Evolutionary conservation across 2,329 filamentous ascomycete species (phyloP), one percentile per base, ranked within the genome.

Genomic region (Microdochium paspali): DNA sequence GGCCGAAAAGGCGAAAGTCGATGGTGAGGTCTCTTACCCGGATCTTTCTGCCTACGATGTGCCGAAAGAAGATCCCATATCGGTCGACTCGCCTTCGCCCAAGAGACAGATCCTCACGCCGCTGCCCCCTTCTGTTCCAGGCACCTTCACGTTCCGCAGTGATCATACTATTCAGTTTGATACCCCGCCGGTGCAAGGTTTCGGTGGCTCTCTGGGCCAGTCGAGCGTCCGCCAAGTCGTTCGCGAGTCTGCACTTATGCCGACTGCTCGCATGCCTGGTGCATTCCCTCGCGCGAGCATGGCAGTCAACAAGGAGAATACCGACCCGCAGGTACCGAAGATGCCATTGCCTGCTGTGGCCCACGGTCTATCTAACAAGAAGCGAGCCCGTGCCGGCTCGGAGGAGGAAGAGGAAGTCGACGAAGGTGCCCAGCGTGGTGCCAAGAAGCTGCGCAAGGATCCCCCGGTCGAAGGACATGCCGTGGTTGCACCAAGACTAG

Each of bases 291-390:
- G 44, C 21, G 15, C 45, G 20, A 56, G 60, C 10, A 54, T 46
- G 5, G 57, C 54, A 21, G 57, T 57, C 47, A 81, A 82, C 55
- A 64, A 68, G 42, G 66, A 66, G 2, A 73, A 71, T 5, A 53
- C 59, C 20, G 56, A 51, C 45, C 54, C 58, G 4, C 51, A 50
- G n/a, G 20, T 48, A 18, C 50, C 44, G 44, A 56, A 62, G n/a
- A 71, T 80, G 31, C 71, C 77, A 3, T 21, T 40, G 35, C 35
- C 35, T 5, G n/a, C 35, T 20, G 35, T 40, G 12, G 35, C 35
- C 4, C 81, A 84, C 54, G 81, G 81, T 18, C 76, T 85, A 65
- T 63, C 69, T 7, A 84, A 79, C 66, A 84, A 85, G 70, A 85
- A 83, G 65, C 76, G 81, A 24, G 72, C 76, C 55, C 72, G 80